Evolutionary conservation across 225 moss, liverwort and hornwort genomes (phyloP), one percentile per base, ranked within the genome.

Genomic region (Anthoceros angustus): DNA sequence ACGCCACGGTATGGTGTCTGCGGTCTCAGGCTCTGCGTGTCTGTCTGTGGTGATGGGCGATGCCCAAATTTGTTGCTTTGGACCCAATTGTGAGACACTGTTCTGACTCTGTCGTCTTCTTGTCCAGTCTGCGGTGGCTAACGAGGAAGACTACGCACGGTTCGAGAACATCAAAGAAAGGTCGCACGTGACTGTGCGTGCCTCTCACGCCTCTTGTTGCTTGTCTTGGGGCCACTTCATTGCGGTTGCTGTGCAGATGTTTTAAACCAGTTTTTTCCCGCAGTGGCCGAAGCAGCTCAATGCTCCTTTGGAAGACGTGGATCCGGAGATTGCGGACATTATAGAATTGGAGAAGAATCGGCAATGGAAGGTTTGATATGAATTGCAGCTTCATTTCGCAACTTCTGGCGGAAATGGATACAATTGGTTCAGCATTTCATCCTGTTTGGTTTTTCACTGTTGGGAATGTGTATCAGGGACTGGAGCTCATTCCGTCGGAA

Each of bases 301-400:
- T 68, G 32, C 80, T 8, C 77, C 83, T 32, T 32, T 98, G 64
- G 45, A 67, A 20, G 76, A 78, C 62, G 68, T 98, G n/a, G 98
- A 92, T 70, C 76, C 87, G 20, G 98, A 98, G 72, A 80, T 98
- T 32, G 72, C 86, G 25, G 98, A 98, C 70, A 98, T 92, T 62
- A 92, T 98, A 26, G 92, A 98, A 69, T 78, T 65, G 65, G 98
- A 98, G 78, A 98, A 98, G 76, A 98, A 98, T 62, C 89, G 91
- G 2, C 92, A 98, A 79, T 92, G 92, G 92, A 92, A 98, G 92
- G 92, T 86, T 38, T 61, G 62, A 23, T 41, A 49, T 48, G 20
- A 12, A 21, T 10, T 63, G 43, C 11, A 66, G 12, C 38, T 20
- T 49, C 11, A 69, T 39, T n/a, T 21, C 38, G 16, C 18, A 55